Conservation (phyloP, 352 stramenopile species). For the Pythium angustatum region DNA sequence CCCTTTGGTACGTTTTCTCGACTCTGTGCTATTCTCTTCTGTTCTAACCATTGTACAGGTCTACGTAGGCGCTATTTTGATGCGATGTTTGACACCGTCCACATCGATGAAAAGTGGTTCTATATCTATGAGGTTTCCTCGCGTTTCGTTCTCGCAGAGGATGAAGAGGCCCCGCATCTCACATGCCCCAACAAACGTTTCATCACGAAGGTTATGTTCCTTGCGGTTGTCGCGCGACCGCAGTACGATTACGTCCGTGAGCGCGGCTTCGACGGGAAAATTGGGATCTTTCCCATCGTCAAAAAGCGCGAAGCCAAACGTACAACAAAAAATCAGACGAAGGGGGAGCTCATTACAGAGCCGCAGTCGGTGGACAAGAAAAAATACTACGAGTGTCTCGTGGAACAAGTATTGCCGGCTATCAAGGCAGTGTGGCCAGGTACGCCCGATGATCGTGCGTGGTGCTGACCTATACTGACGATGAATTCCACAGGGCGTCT, state of each 20-base stretch:
- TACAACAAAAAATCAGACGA: conserved; percentile 18
- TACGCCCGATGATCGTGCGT: too few species aligned
- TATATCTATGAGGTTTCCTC: conserved; percentile 24
- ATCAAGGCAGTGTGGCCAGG: conserved; percentile 14
- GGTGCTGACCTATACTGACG: neutral
- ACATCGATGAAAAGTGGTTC: conserved; percentile 37
- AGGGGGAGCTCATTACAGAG: neutral
- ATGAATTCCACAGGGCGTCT: neutral
- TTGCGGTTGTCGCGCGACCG: conserved; percentile 20
- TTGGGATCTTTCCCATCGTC: conserved; percentile 22
- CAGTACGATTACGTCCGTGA: conserved; percentile 11
- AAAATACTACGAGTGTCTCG: conserved; percentile 1
- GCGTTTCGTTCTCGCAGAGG: conserved; percentile 16
- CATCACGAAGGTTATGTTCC: conserved; percentile 39
- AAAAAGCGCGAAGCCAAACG: neutral
- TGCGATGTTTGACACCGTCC: conserved; percentile 24
- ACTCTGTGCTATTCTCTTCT: neutral
- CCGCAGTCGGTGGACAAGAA: conserved; percentile 9
- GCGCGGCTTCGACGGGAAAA: conserved; percentile 18
- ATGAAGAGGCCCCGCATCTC: conserved; percentile 15
- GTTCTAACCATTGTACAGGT: neutral
- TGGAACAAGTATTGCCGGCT: conserved; percentile 4
- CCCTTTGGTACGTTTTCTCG: conserved; percentile 4
- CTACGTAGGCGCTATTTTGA: conserved; percentile 14
- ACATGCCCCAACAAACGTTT: conserved; percentile 26